A percentile compares a stretch with the other conserved stretches of the same genome.
These are phyloP conservation scores for Komagataella pseudopastoris DNA, from an alignment of 805 yeast genomes.

Conservation along the genomic window DNA sequence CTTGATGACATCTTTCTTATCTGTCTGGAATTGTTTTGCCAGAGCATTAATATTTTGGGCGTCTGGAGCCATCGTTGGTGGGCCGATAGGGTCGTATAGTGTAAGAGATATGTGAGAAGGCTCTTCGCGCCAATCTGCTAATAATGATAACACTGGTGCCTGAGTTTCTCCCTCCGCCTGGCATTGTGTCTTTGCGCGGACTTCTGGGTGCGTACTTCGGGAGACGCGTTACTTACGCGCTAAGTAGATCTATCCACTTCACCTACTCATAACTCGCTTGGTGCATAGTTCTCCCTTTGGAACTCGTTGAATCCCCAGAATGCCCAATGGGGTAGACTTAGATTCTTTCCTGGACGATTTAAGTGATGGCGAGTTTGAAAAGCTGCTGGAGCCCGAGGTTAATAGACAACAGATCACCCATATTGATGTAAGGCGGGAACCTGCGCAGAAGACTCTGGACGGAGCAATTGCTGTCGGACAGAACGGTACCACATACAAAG, in stretches of 20 bases:
- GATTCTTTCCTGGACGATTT: neutral
- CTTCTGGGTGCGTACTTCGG: neutral
- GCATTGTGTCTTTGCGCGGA: neutral
- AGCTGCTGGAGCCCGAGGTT: neutral
- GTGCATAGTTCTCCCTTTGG: neutral
- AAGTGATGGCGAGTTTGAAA: neutral
- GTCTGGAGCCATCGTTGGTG: neutral
- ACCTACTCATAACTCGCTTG: neutral
- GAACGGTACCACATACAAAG: slow-evolving; percentile 11
- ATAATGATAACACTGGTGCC: too few species aligned
- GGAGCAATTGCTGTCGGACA: slow-evolving; percentile 7
- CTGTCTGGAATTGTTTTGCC: slow-evolving; percentile 47
- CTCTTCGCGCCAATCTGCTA: too few species aligned
- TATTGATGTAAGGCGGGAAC: neutral
- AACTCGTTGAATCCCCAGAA: neutral
- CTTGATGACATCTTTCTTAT: slow-evolving; percentile 31
- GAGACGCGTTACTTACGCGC: neutral
- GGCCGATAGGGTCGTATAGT: neutral
- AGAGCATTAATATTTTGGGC: slow-evolving; percentile 13
- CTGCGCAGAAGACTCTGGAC: slow-evolving; percentile 13
- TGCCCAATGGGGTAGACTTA: neutral
- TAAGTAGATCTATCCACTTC: neutral
- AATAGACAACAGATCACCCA: neutral
- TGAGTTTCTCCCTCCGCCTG: neutral
- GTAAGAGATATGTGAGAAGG: too few species aligned